A percentile compares a stretch with the other conserved stretches of the same genome.
These are phyloP conservation scores for Brassica carinata DNA, from an alignment of 345 rosid genomes.

Conservation along the genomic window DNA sequence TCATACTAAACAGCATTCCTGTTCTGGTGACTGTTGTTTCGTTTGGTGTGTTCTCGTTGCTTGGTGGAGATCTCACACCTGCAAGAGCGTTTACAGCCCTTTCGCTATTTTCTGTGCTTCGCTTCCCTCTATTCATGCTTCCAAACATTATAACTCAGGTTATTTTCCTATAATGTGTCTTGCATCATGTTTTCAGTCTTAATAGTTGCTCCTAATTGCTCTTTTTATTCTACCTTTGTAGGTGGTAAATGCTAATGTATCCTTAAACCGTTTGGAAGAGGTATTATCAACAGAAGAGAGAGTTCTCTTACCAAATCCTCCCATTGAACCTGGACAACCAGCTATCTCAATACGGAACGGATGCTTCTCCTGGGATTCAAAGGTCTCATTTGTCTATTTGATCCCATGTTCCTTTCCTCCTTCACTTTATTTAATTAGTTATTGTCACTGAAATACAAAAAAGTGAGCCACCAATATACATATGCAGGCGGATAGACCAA, in stretches of 20 bases:
- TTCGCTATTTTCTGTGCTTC: constrained; percentile 93
- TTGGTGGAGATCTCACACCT: constrained; percentile 98
- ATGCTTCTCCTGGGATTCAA: constrained; percentile 86
- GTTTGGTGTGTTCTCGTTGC: constrained; percentile 91
- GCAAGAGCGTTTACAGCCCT: constrained; percentile 96
- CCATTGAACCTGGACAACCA: constrained; percentile 68
- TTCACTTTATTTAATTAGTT: neutral
- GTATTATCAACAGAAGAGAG: constrained; percentile 90
- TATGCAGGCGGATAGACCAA: constrained; percentile 78
- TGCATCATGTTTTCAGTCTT: constrained; percentile 9
- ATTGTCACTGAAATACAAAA: neutral
- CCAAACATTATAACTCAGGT: constrained; percentile 98
- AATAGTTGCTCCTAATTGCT: neutral
- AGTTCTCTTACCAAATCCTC: constrained; percentile 90
- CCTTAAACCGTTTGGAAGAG: constrained; percentile 93
- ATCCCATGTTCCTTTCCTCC: constrained; percentile 17
- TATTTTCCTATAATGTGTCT: neutral
- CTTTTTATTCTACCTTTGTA: constrained; percentile 27
- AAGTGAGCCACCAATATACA: neutral
- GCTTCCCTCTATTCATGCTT: constrained; percentile 94
- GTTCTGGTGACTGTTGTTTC: constrained; percentile 91
- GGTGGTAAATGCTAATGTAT: constrained; percentile 97
- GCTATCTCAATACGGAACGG: constrained; percentile 88
- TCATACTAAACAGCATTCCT: constrained; percentile 89
- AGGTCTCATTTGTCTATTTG: constrained; percentile 51